Conservation (phyloP, 78 protist genomes). For the slime mould (Dictyostelium discoideum) region DNA sequence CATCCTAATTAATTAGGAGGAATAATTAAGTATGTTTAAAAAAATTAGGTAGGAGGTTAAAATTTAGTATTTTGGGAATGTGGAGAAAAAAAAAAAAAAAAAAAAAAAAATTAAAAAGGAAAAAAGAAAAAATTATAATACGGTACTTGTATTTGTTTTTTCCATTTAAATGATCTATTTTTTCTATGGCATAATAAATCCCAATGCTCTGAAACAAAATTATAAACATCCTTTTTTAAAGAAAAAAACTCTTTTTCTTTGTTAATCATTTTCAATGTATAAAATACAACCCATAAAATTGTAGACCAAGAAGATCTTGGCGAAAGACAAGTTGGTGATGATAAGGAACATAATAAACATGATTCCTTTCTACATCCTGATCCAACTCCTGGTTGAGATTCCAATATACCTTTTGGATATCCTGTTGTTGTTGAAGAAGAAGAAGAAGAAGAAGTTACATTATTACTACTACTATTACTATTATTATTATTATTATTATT, state of each 20-base stretch:
- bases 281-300: slow-evolving; percentile 79
- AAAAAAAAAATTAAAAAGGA: not conserved
- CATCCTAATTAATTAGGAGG: slow-evolving; percentile 38
- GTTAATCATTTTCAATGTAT: slow-evolving; percentile 15
- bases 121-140: not conserved
- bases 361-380: slow-evolving; percentile 8
- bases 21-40: too few relatives aligned
- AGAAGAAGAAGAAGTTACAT: not conserved
- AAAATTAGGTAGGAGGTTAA: too few relatives aligned
- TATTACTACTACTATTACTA: slow-evolving; percentile 11
- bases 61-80: too few relatives aligned
- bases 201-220: slow-evolving; percentile 61
- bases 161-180: slow-evolving; percentile 65
- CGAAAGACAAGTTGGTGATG: slow-evolving; percentile 25
- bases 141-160: slow-evolving; percentile 70
- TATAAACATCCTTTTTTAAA: slow-evolving; percentile 52
- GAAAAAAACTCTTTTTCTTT: slow-evolving; percentile 64
- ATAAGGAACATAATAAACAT: slow-evolving; percentile 14
- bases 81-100: not conserved
- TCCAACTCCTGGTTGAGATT: slow-evolving; percentile 57
- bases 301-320: slow-evolving; percentile 70
- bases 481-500: slow-evolving; percentile 9
- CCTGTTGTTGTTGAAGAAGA: not conserved
- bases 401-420: slow-evolving; percentile 52
- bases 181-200: slow-evolving; percentile 49